Evolutionary conservation across 495 filamentous ascomycete genomes (phyloP).

Genomic region (Aspergillus ellipticus): DNA sequence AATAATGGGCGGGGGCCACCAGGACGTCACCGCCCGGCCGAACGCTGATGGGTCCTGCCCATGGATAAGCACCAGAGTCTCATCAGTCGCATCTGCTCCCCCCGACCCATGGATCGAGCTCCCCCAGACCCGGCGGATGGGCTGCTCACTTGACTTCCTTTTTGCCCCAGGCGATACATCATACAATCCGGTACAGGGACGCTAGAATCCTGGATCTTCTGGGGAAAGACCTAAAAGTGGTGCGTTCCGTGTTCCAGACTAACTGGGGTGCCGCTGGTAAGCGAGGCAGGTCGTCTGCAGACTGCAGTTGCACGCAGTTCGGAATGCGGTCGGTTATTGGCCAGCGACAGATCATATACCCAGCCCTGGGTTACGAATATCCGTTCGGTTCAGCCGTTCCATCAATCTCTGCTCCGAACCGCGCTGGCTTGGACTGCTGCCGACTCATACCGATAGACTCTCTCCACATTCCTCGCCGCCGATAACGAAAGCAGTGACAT

Average conservation of each 20-base stretch:
- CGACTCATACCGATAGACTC: no score
- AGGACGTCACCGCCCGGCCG: slow-evolving; percentile 5
- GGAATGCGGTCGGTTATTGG: background rate
- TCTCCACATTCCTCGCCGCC: no score
- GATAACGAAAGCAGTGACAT: no score
- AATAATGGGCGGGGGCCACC: background rate
- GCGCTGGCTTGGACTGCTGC: no score
- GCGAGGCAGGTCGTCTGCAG: slow-evolving; percentile 4
- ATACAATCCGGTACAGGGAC: slow-evolving; percentile 1
- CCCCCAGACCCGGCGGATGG: background rate
- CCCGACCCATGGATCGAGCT: background rate
- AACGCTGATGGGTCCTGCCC: background rate
- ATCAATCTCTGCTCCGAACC: background rate
- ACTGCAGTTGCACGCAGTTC: slow-evolving; percentile 1
- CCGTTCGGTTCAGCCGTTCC: background rate
- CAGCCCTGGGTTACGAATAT: background rate
- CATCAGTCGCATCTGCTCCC: background rate
- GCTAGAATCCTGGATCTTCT: background rate
- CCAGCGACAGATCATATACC: slow-evolving; percentile 3
- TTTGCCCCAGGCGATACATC: slow-evolving; percentile 1
- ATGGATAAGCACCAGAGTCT: background rate
- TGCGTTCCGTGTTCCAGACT: background rate
- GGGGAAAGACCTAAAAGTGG: background rate
- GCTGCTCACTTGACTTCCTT: slow-evolving; percentile 2
- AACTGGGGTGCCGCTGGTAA: background rate